Base-by-base conservation (phyloP, 139 green algal genomes). In the Coccomyxa sp. region DNA sequence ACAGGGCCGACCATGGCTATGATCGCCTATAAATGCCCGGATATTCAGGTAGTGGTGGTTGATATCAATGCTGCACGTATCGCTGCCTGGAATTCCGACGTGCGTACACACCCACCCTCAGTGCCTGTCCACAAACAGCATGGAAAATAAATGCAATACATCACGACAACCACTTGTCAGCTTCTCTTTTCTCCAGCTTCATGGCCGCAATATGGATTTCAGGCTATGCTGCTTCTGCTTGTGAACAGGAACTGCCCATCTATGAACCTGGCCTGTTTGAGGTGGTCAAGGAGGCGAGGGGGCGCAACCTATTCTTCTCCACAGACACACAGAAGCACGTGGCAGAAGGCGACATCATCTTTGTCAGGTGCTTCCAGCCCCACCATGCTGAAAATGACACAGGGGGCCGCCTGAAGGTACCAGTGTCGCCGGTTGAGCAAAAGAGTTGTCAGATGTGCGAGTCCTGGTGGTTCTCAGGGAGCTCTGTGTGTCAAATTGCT, bases 201-300 rank as follows among this genome's bases (percentile, higher is more conserved):
- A 51, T 51, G 38, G 38, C 38, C 38, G 3, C 38, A 51, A 7
- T 7, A 51, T 51, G 38, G 38, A 51, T 3, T 51, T 51, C 38
- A 51, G 38, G 38, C 38, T 51, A 7, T 51, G 7, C 7, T 51
- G 38, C 38, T 51, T 3, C 38, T n/a, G 63, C 21, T 28, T 71
- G 63, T 71, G 7, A 9, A 71, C 63, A 71, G 27, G 92, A 93
- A 31, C 90, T 99, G 79, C 97, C 97, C 30, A 99, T 99, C 86
- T 99, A 98, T 82, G 97, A 99, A 90, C 97, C 97, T 13, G 96
- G 97, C 23, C 92, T 99, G 7, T 81, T 95, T 4, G 96, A 99
- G 82, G 95, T 99, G 16, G 96, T 98, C 0, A 89, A 94, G 79
- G 90, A 85, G 79, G 86, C 81, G 16, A 86, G 96, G 11, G 94